Evolutionary conservation across 2,329 filamentous ascomycete species (phyloP).

Genomic region (Grosmannia huntii): DNA sequence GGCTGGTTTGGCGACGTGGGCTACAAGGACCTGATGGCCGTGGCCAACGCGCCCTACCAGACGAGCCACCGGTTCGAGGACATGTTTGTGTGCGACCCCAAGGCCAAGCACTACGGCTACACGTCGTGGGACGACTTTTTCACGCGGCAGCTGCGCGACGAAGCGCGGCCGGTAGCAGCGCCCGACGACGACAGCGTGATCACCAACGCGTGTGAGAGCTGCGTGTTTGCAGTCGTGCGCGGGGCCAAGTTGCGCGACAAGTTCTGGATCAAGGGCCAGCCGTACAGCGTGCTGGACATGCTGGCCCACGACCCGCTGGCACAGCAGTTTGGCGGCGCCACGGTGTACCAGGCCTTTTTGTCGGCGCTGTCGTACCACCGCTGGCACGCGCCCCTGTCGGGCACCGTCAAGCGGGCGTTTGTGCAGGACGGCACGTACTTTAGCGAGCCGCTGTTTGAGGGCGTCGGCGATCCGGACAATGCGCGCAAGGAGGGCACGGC

Average conservation of each 20-base stretch:
- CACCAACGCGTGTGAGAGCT: constrained; percentile 53
- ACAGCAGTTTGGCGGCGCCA: constrained; percentile 45
- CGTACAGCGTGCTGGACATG: constrained; percentile 54
- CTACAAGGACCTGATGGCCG: constrained; percentile 33
- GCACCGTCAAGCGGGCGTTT: constrained; percentile 43
- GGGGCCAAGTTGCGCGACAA: constrained; percentile 41
- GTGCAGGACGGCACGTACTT: constrained; percentile 56
- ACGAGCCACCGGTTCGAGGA: constrained; percentile 40
- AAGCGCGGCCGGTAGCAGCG: constrained; percentile 42
- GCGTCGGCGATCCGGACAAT: constrained; percentile 11
- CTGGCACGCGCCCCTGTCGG: constrained; percentile 58
- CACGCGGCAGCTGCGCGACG: constrained; percentile 41
- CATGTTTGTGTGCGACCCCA: constrained; percentile 47
- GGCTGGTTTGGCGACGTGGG: constrained; percentile 45
- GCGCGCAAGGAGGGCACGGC: not conserved
- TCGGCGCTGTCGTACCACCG: constrained; percentile 56
- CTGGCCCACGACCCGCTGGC: constrained; percentile 41
- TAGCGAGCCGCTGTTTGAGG: constrained; percentile 38
- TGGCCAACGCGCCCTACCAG: constrained; percentile 33
- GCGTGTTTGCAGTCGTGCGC: constrained; percentile 37
- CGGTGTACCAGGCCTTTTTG: constrained; percentile 59
- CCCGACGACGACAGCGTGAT: constrained; percentile 42
- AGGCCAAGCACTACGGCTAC: constrained; percentile 42
- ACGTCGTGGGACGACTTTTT: constrained; percentile 61
- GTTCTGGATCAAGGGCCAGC: constrained; percentile 59